Evolutionary conservation across 495 filamentous ascomycete genomes (phyloP).

Genomic region (Xylaria nigripes): DNA sequence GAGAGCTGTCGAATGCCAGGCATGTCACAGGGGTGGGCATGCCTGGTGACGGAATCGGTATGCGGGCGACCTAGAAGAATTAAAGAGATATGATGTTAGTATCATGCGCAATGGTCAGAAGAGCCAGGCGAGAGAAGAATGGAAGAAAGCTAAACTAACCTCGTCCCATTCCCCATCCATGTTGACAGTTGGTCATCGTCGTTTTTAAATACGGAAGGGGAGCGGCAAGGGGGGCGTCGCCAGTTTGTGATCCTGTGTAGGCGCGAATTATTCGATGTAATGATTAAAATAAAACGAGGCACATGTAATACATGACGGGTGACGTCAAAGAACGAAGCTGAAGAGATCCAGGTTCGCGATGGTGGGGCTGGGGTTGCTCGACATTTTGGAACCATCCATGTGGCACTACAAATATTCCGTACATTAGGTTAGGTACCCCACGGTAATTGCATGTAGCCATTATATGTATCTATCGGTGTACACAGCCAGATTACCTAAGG

Average conservation of each 20-base stretch:
- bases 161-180: conserved; percentile 61
- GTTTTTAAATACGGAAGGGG: neutral
- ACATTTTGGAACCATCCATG: neutral
- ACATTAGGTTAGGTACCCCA: too few species aligned
- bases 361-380: neutral
- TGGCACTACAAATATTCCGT: too few species aligned
- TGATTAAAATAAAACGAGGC: neutral
- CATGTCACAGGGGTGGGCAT: conserved; percentile 59
- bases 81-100: neutral
- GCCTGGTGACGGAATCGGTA: conserved; percentile 59
- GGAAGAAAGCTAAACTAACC: conserved; percentile 28
- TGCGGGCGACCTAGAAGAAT: conserved; percentile 54
- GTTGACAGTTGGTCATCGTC: conserved; percentile 24
- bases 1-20: conserved; percentile 75
- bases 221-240: neutral
- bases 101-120: neutral
- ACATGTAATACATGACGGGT: neutral
- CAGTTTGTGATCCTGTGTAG: neutral
- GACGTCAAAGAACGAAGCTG: neutral
- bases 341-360: too few species aligned
- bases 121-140: neutral
- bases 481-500: too few species aligned
- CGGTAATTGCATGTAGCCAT: neutral
- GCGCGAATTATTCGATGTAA: neutral
- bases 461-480: neutral